These are phyloP conservation scores for Verbascum thapsus DNA, from an alignment of 257 asterid species.

Conservation along the genomic window DNA sequence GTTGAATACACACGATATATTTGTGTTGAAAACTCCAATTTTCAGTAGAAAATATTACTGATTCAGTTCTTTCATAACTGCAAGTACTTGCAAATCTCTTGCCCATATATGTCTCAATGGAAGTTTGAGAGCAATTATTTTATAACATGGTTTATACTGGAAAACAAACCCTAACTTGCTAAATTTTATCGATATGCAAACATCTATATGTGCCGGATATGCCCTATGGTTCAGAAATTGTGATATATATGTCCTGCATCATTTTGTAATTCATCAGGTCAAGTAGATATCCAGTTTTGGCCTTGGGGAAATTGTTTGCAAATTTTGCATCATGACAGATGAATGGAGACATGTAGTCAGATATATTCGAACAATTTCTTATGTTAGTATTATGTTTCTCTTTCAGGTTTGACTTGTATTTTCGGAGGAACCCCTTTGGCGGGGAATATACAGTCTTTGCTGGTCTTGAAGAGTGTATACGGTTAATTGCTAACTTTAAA, in stretches of 20 bases:
- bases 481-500: slow-evolving; percentile 78
- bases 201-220: slow-evolving; percentile 9
- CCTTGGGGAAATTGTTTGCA: slow-evolving; percentile 8
- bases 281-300: slow-evolving; percentile 6
- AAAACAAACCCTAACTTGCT: not conserved
- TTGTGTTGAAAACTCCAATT: no score
- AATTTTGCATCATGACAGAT: not conserved
- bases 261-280: slow-evolving; percentile 12
- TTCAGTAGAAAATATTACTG: no score
- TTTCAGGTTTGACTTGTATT: slow-evolving; percentile 87
- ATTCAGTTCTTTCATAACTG: no score
- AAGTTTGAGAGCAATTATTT: not conserved
- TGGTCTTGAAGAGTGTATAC: slow-evolving; percentile 96
- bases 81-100: no score
- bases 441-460: slow-evolving; percentile 96
- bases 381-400: slow-evolving; percentile 17
- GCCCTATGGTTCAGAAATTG: not conserved
- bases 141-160: not conserved
- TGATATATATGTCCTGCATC: not conserved
- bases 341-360: slow-evolving; percentile 1
- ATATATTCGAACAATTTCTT: slow-evolving; percentile 26
- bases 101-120: no score
- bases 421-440: slow-evolving; percentile 87
- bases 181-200: not conserved
- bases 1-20: no score